Base-by-base conservation (phyloP, 345 rosid species). In the Tarenaya hassleriana region DNA sequence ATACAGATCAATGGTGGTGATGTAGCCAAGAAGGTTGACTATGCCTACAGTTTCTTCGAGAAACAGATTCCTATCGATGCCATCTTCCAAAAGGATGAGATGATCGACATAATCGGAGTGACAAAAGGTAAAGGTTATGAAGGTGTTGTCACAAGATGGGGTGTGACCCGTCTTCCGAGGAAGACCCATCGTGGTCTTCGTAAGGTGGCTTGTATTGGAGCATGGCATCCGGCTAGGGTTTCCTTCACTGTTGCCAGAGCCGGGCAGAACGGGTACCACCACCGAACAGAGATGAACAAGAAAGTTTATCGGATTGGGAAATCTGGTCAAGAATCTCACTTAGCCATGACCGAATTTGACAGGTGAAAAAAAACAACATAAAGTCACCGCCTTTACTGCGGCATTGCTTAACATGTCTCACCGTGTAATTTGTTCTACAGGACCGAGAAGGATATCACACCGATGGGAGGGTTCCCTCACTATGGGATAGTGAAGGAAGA, bases 161-260 rank as follows among this genome's bases (percentile, higher is more conserved):
- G 95, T 47, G 95, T 83, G 35, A 86, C 92, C 14, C 84, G 92
- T 8, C 88, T 86, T 50, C 95, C 95, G 3, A 77, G 95, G 10
- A 86, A 86, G 78, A 86, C 92, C 32, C 95, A 86, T 54, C 70
- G 92, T 29, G 92, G 92, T 73, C 81, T 86, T 4, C 88, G 95
- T 38, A 86, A 86, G 79, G 95, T 86, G 7, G 95, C 95, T 56
- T 86, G 95, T 75, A 86, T 86, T 4, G 95, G 95, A 27, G 88
- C 95, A 21, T 86, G 95, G 95, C 95, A 86, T 77, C 95, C 95
- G 21, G 95, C 95, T 18, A 81, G 95, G 60, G 95, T 86, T 8
- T 86, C 92, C 9, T 86, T 72, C 61, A 86, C 95, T 1, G 95
- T 86, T 10, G 95, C 95, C 34, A 77, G 95, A 59, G 95, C 95